Evolutionary conservation across 495 filamentous ascomycete species (phyloP).

Genomic region (Aspergillus coremiiformis): DNA sequence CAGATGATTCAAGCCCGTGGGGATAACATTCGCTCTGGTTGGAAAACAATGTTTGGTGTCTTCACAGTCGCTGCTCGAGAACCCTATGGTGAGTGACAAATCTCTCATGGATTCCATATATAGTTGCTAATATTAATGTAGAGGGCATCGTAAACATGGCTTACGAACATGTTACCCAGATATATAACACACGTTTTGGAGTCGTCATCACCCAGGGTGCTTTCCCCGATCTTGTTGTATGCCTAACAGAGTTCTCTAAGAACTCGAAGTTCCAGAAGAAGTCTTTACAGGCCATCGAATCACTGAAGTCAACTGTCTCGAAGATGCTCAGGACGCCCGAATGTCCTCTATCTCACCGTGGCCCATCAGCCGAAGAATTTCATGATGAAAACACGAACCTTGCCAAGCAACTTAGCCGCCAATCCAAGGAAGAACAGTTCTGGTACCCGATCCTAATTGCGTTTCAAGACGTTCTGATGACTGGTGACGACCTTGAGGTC

Average conservation of each 20-base stretch:
- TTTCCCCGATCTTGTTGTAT: conserved; percentile 93
- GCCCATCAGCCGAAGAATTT: conserved; percentile 27
- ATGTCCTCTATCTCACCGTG: conserved; percentile 72
- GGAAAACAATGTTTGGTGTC: conserved; percentile 99
- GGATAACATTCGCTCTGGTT: conserved; percentile 92
- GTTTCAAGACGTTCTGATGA: conserved; percentile 99
- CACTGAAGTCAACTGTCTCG: conserved; percentile 79
- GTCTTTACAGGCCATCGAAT: conserved; percentile 92
- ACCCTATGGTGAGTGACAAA: conserved; percentile 55
- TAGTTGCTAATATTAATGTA: conserved; percentile 27
- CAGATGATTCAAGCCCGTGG: conserved; percentile 98
- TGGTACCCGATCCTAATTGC: conserved; percentile 98
- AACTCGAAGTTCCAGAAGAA: conserved; percentile 98
- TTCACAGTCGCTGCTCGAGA: conserved; percentile 94
- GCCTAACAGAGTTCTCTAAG: conserved; percentile 96
- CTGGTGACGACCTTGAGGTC: conserved; percentile 96
- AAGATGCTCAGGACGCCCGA: conserved; percentile 95
- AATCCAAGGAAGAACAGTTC: conserved; percentile 87
- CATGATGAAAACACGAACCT: conserved; percentile 43
- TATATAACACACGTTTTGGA: conserved; percentile 97
- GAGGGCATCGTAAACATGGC: conserved; percentile 94
- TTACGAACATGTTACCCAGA: conserved; percentile 91
- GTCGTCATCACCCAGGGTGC: conserved; percentile 94
- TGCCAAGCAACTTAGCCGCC: conserved; percentile 42
- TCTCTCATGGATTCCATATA: background rate